Evolutionary conservation across 139 green algal genomes (phyloP).

Genomic region (Micractinium conductrix): DNA sequence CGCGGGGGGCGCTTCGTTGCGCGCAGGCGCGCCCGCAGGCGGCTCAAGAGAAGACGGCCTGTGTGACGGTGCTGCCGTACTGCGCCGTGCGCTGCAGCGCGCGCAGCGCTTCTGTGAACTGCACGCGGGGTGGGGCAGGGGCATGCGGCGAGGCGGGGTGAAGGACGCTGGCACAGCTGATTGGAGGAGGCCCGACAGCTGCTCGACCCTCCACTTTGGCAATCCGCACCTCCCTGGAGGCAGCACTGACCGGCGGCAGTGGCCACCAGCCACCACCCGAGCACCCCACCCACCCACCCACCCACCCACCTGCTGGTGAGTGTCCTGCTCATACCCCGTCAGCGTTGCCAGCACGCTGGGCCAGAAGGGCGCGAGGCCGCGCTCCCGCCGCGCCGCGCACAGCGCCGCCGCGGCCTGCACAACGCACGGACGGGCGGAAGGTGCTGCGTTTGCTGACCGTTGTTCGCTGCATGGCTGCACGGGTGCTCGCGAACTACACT

Average conservation of each 20-base stretch:
- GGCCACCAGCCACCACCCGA: neutral
- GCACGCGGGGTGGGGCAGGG: neutral
- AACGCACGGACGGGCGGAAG: neutral
- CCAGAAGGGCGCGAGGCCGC: constrained; percentile 66
- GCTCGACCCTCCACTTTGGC: neutral
- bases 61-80: neutral
- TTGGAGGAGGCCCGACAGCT: neutral
- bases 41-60: constrained; percentile 2
- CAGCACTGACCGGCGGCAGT: too few species aligned
- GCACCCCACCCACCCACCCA: too few species aligned
- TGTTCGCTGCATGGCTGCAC: neutral
- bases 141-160: neutral
- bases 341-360: constrained; percentile 58
- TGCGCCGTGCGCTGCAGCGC: constrained; percentile 8
- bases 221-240: too few species aligned
- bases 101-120: neutral
- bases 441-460: neutral
- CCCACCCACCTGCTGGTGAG: too few species aligned
- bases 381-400: constrained; percentile 38
- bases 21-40: neutral
- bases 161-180: neutral
- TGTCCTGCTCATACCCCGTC: constrained; percentile 24
- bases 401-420: constrained; percentile 47
- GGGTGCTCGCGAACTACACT: neutral
- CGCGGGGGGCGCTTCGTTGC: too few species aligned